Percentiles rank a stretch among this genome's conserved stretches.
phyloP scores from a whole-genome alignment of 345 rosid species.

The Zanthoxylum bungeanum region DNA sequence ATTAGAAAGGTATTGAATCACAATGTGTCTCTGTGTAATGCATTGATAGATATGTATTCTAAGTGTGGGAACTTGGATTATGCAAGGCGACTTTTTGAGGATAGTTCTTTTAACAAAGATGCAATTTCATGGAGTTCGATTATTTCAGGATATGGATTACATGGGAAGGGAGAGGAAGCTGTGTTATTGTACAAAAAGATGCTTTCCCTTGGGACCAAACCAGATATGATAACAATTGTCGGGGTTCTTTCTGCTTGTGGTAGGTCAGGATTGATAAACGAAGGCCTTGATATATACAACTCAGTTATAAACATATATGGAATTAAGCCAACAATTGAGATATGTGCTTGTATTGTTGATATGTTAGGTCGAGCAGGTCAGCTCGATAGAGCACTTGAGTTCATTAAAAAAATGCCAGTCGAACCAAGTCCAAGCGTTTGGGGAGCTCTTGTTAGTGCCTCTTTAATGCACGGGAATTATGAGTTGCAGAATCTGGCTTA shows the following conservation, averaged over 20 bases:
- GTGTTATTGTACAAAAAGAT: constrained; percentile 41
- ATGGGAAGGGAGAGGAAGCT: constrained; percentile 71
- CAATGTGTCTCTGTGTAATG: constrained; percentile 49
- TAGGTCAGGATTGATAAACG: constrained; percentile 46
- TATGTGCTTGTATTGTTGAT: constrained; percentile 66
- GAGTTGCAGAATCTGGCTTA: constrained; percentile 62
- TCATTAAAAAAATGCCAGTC: constrained; percentile 50
- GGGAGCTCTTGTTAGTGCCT: constrained; percentile 69
- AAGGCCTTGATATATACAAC: constrained; percentile 48
- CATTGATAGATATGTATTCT: constrained; percentile 58
- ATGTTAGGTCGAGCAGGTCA: constrained; percentile 60
- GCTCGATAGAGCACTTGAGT: constrained; percentile 47
- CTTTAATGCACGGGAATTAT: constrained; percentile 52
- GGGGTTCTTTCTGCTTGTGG: constrained; percentile 67
- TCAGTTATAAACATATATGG: constrained; percentile 33
- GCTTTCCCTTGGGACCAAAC: constrained; percentile 45
- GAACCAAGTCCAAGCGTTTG: constrained; percentile 63
- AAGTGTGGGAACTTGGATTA: constrained; percentile 56
- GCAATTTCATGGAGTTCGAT: constrained; percentile 68
- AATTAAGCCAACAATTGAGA: constrained; percentile 51
- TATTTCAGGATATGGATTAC: constrained; percentile 65
- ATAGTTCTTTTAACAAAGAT: constrained; percentile 34
- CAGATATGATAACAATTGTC: constrained; percentile 50
- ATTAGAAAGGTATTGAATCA: constrained; percentile 35
- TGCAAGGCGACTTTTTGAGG: constrained; percentile 53